phyloP scores from a whole-genome alignment of 2,329 filamentous ascomycete genomes.

The Cyphellophora attinorum region DNA sequence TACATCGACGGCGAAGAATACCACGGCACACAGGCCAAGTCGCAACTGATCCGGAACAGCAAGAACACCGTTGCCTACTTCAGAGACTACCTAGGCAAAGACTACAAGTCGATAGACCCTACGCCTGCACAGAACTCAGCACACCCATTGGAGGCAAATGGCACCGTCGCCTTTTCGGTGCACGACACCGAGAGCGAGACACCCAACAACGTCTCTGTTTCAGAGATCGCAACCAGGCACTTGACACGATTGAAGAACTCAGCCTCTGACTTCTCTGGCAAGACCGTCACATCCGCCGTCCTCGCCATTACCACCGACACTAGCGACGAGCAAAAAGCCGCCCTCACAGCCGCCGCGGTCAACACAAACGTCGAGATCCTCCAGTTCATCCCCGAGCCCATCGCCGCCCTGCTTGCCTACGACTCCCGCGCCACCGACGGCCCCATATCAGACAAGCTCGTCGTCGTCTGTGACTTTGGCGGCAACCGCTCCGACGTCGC shows the following conservation, averaged over 20 bases:
- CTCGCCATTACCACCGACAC: constrained; percentile 93
- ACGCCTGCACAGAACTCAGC: constrained; percentile 89
- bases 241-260: constrained; percentile 71
- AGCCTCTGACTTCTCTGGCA: constrained; percentile 85
- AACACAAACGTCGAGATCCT: constrained; percentile 78
- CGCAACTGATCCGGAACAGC: constrained; percentile 83
- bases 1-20: constrained; percentile 96
- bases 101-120: constrained; percentile 93
- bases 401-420: constrained; percentile 82
- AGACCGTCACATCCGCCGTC: constrained; percentile 87
- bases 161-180: constrained; percentile 70
- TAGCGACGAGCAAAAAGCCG: constrained; percentile 73
- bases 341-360: constrained; percentile 66
- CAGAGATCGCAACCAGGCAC: constrained; percentile 76
- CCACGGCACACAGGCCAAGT: constrained; percentile 90
- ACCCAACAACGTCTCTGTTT: constrained; percentile 61
- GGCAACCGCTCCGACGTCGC: constrained; percentile 87
- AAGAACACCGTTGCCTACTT: constrained; percentile 93
- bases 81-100: constrained; percentile 88
- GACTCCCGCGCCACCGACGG: constrained; percentile 71
- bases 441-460: constrained; percentile 65
- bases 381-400: constrained; percentile 85
- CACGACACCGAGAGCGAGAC: constrained; percentile 62
- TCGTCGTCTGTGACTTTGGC: constrained; percentile 87
- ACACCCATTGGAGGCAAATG: constrained; percentile 68